phyloP scores from a whole-genome alignment of 805 yeast genomes.

The Isabelozyma heimii region DNA sequence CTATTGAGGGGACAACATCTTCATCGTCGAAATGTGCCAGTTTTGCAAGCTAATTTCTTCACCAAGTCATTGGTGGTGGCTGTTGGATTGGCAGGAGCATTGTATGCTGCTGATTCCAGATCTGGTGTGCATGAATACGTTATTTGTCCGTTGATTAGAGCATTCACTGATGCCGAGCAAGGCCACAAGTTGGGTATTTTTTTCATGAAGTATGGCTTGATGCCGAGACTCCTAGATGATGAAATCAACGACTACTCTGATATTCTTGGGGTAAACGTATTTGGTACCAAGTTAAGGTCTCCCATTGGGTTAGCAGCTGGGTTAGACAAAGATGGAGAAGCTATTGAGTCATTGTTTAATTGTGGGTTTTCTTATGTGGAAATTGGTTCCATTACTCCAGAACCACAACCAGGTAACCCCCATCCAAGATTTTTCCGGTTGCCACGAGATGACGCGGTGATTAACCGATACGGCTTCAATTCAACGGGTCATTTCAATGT shows the following conservation, averaged over 20 bases:
- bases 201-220: constrained; percentile 63
- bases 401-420: constrained; percentile 95
- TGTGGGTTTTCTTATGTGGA: constrained; percentile 88
- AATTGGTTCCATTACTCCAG: constrained; percentile 89
- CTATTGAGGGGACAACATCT: not conserved
- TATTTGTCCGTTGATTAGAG: constrained; percentile 72
- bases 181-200: constrained; percentile 79
- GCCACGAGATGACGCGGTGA: constrained; percentile 82
- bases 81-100: constrained; percentile 40
- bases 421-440: constrained; percentile 86
- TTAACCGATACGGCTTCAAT: constrained; percentile 93
- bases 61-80: constrained; percentile 5
- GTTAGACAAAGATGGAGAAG: constrained; percentile 90
- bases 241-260: constrained; percentile 38
- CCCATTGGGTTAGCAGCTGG: constrained; percentile 97
- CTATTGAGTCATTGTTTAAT: constrained; percentile 74
- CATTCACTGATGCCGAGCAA: constrained; percentile 73
- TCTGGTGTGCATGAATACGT: constrained; percentile 81
- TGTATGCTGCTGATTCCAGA: constrained; percentile 70
- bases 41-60: not conserved
- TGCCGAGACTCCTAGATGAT: constrained; percentile 60
- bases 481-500: constrained; percentile 84
- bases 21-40: not conserved
- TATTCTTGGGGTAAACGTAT: constrained; percentile 58
- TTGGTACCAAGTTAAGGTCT: constrained; percentile 63